Conservation (phyloP, 305 asterid genomes). For the Withania somnifera region DNA sequence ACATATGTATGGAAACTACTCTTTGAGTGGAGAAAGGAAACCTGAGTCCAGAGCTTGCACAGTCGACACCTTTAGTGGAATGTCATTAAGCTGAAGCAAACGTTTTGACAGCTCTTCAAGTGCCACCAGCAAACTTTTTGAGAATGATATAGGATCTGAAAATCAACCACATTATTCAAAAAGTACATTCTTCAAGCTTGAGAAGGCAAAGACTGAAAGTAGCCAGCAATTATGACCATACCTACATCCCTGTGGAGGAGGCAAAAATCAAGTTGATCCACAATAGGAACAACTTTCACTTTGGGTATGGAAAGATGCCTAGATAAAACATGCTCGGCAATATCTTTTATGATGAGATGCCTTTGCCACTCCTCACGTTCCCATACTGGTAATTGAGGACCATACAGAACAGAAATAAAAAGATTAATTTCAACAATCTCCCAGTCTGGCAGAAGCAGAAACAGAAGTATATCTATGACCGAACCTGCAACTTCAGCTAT, state of each 20-base stretch:
- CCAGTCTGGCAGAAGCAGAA: slow-evolving; percentile 1
- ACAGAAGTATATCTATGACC: slow-evolving; percentile 18
- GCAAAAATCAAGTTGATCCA: slow-evolving; percentile 90
- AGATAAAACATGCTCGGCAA: slow-evolving; percentile 58
- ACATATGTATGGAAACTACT: neutral
- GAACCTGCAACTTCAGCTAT: slow-evolving; percentile 93
- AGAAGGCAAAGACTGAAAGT: neutral
- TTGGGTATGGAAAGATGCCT: slow-evolving; percentile 77
- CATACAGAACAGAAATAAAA: neutral
- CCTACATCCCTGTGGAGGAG: slow-evolving; percentile 58
- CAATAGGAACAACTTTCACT: slow-evolving; percentile 45
- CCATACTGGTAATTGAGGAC: slow-evolving; percentile 53
- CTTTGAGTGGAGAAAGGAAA: slow-evolving; percentile 14
- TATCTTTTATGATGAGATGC: slow-evolving; percentile 75
- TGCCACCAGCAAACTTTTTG: slow-evolving; percentile 57
- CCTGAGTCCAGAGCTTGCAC: slow-evolving; percentile 92
- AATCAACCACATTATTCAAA: slow-evolving; percentile 1
- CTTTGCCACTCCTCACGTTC: slow-evolving; percentile 70
- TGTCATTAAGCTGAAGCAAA: slow-evolving; percentile 68
- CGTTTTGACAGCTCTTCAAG: slow-evolving; percentile 77
- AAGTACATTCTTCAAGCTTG: neutral
- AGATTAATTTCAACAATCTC: neutral
- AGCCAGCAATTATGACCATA: slow-evolving; percentile 8
- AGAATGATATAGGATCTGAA: slow-evolving; percentile 73
- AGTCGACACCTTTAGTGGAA: slow-evolving; percentile 79